Evolutionary conservation across 495 filamentous ascomycete species (phyloP).

Genomic region (Xanthoparmelia taractica): DNA sequence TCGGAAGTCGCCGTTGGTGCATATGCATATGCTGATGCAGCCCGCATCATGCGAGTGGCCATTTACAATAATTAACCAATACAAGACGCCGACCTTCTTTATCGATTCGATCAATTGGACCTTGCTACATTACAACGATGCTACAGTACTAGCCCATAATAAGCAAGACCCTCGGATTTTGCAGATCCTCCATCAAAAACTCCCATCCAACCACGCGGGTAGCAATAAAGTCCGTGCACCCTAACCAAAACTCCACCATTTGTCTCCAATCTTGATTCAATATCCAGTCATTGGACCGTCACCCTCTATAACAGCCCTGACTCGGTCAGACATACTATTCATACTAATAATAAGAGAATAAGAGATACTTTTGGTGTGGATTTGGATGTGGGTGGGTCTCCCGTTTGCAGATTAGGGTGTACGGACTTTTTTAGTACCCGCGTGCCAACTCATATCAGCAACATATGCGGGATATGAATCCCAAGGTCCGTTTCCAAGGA

Average conservation of each 20-base stretch:
- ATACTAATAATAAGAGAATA: no score
- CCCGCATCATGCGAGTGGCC: conserved; percentile 9
- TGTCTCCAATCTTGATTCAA: no score
- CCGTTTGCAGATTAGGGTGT: no score
- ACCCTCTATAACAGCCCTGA: no score
- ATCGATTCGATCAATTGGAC: not conserved
- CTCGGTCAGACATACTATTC: no score
- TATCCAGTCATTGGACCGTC: no score
- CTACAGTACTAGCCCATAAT: not conserved
- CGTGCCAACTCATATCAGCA: not conserved
- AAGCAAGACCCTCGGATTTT: not conserved
- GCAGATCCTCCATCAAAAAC: conserved; percentile 1
- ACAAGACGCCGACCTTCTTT: conserved; percentile 1
- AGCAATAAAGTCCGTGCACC: no score
- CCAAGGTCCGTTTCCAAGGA: conserved; percentile 1
- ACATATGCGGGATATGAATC: not conserved
- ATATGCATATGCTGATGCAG: not conserved
- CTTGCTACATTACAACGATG: conserved; percentile 1
- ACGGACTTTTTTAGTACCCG: no score
- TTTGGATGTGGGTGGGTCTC: no score
- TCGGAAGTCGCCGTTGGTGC: conserved; percentile 2
- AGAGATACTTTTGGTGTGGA: no score
- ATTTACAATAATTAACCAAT: conserved; percentile 1
- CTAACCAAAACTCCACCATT: no score
- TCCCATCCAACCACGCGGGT: not conserved